Evolutionary conservation across 139 green algal species (phyloP).

Genomic region (Chlamydomonas applanata): DNA sequence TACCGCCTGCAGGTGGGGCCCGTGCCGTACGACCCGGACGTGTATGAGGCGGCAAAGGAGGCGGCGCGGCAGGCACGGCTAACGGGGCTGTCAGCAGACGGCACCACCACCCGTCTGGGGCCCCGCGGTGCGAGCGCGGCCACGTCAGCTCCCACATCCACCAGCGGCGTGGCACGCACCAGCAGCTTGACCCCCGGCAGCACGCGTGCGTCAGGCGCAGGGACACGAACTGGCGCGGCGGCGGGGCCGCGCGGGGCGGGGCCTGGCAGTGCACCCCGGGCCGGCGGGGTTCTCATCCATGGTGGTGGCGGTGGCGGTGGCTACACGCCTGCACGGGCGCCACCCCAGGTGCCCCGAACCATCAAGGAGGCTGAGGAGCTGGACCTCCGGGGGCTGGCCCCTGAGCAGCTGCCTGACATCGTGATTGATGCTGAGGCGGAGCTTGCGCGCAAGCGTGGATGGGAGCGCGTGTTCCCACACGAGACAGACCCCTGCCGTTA

Average conservation of each 20-base stretch:
- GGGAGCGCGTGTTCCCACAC: constrained; percentile 40
- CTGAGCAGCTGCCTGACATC: constrained; percentile 40
- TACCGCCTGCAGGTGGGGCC: constrained; percentile 43
- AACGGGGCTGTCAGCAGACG: constrained; percentile 17
- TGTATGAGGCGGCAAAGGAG: constrained; percentile 29
- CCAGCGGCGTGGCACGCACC: too few species aligned
- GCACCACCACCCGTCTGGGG: too few species aligned
- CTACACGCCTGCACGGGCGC: too few species aligned
- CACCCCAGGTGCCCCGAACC: constrained; percentile 3
- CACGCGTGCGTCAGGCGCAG: not conserved
- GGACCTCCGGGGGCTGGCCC: constrained; percentile 4
- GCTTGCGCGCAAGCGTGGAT: constrained; percentile 22
- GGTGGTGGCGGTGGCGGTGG: too few species aligned
- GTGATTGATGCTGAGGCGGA: constrained; percentile 50
- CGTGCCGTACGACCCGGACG: constrained; percentile 37
- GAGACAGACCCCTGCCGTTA: constrained; percentile 33
- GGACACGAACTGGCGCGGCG: not conserved
- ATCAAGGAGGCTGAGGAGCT: constrained; percentile 4
- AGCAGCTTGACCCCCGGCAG: too few species aligned
- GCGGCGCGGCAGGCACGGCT: constrained; percentile 35
- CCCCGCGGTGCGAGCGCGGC: too few species aligned
- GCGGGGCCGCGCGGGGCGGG: not conserved
- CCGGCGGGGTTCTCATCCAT: too few species aligned
- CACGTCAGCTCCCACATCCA: not conserved
- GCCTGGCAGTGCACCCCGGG: too few species aligned